Base-by-base conservation (phyloP, 2,329 filamentous ascomycete genomes). In the Fusarium denticulatum region DNA sequence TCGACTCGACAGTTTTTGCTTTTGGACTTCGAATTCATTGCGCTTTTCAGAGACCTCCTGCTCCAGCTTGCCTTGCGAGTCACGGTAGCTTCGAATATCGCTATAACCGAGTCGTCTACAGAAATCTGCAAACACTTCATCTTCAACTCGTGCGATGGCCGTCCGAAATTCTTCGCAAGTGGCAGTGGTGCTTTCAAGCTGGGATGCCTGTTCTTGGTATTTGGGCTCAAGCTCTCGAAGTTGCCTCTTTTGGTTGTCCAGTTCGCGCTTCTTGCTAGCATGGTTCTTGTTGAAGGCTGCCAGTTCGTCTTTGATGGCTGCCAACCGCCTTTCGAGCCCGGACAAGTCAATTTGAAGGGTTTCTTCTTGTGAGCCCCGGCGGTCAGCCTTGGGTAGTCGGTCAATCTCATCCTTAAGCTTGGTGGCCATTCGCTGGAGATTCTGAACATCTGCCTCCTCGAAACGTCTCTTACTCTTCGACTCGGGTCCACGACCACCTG, bases 11-110 rank as follows among this genome's bases (percentile, higher is more conserved):
- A 98, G 85, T 46, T 91, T 90, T 77, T 94, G 91, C 79, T 92
- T 93, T 80, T 99, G 96, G 8, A 93, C 91, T 63, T 92, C 93
- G 77, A 97, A 98, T 74, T 95, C 92, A 60, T 93, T 91, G 71
- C 94, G 94, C 85, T 95, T 95, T 82, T 96, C 92, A 2, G 92
- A 92, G 49, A 94, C 93, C 80, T 98, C 94, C 81, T 97, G 94
- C 82, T 98, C 95, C 55, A 97, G 86, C 46, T 93, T 95, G 55
- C 96, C 96, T 83, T 98, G 96, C 75, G 97, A 95, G 32, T 93
- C 93, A 80, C 98, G 95, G 78, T 98, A 99, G 65, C 94, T 93
- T 66, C 96, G 93, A 73, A 99, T 97, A 78, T 97, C 92, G 65
- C 90, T 88, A 81, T 97, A 98, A 2, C 95, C 94, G 26, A 98